Percentiles rank a stretch among this genome's conserved stretches.
These are phyloP conservation scores for Fusarium sp. DNA, from an alignment of 2,329 filamentous ascomycete species.

Conservation along the genomic window DNA sequence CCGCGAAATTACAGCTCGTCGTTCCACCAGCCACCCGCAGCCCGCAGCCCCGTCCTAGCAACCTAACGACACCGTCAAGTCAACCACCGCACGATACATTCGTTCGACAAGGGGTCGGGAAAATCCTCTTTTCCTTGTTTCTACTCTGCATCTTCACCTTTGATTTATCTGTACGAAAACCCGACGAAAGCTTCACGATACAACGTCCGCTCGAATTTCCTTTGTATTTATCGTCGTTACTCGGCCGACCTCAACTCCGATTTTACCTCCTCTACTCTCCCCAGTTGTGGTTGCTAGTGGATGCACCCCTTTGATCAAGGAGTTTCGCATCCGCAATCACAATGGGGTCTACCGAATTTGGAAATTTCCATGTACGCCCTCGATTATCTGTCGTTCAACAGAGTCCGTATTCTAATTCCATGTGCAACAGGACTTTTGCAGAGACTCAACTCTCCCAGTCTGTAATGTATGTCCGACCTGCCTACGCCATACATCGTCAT, in stretches of 20 bases:
- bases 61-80: conserved; percentile 36
- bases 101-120: conserved; percentile 20
- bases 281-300: conserved; percentile 45
- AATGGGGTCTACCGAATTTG: conserved; percentile 72
- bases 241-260: conserved; percentile 18
- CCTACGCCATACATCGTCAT: conserved; percentile 14
- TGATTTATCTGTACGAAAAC: conserved; percentile 12
- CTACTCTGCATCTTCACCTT: conserved; percentile 22
- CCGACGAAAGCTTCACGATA: conserved; percentile 14
- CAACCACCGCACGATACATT: conserved; percentile 34
- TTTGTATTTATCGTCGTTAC: conserved; percentile 18
- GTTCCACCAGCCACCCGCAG: conserved; percentile 37
- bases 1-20: conserved; percentile 37
- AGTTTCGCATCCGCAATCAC: conserved; percentile 47
- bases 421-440: conserved; percentile 77
- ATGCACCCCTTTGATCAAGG: conserved; percentile 40
- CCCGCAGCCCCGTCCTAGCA: conserved; percentile 34
- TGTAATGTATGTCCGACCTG: conserved; percentile 76
- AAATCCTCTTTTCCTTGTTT: conserved; percentile 35
- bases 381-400: conserved; percentile 1
- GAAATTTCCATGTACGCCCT: conserved; percentile 66
- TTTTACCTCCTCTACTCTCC: conserved; percentile 1
- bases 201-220: conserved; percentile 3
- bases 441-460: conserved; percentile 82
- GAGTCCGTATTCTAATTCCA: conserved; percentile 36